Conservation (phyloP, 2,329 filamentous ascomycete genomes). For the Ustilaginoidea virens region DNA sequence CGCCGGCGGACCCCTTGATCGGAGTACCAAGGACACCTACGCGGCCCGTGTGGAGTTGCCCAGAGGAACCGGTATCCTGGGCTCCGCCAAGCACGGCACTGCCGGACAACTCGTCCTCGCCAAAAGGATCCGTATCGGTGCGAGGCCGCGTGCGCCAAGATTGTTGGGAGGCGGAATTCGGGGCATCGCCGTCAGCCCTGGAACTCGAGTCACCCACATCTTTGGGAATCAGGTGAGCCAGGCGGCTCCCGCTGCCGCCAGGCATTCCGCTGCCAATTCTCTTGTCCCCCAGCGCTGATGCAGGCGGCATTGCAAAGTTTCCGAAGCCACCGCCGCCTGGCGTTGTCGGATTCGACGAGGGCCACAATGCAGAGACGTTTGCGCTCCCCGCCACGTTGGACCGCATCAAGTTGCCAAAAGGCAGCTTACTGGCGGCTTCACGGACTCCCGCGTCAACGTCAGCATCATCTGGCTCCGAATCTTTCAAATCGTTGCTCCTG, state of each 20-base stretch:
- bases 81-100: slow-evolving; percentile 62
- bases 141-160: slow-evolving; percentile 45
- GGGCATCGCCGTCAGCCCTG: slow-evolving; percentile 33
- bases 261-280: slow-evolving; percentile 48
- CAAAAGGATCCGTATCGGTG: slow-evolving; percentile 63
- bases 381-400: slow-evolving; percentile 36
- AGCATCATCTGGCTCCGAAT: slow-evolving; percentile 37
- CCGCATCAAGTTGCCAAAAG: slow-evolving; percentile 34
- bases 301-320: slow-evolving; percentile 58
- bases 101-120: slow-evolving; percentile 49
- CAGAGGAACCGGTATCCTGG: slow-evolving; percentile 45
- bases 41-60: slow-evolving; percentile 14
- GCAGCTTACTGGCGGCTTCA: slow-evolving; percentile 16
- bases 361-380: slow-evolving; percentile 28
- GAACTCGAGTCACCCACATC: slow-evolving; percentile 52
- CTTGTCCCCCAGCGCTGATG: slow-evolving; percentile 52
- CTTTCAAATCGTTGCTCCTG: slow-evolving; percentile 37
- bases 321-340: slow-evolving; percentile 70
- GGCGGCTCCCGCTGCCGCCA: slow-evolving; percentile 67
- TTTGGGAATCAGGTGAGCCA: slow-evolving; percentile 74
- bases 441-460: slow-evolving; percentile 18
- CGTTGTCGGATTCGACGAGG: slow-evolving; percentile 37
- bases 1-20: slow-evolving; percentile 35
- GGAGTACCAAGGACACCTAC: slow-evolving; percentile 35
- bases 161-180: slow-evolving; percentile 21